Base-by-base conservation (phyloP, 2,329 filamentous ascomycete genomes). In the Pezizomycotina sp. region DNA sequence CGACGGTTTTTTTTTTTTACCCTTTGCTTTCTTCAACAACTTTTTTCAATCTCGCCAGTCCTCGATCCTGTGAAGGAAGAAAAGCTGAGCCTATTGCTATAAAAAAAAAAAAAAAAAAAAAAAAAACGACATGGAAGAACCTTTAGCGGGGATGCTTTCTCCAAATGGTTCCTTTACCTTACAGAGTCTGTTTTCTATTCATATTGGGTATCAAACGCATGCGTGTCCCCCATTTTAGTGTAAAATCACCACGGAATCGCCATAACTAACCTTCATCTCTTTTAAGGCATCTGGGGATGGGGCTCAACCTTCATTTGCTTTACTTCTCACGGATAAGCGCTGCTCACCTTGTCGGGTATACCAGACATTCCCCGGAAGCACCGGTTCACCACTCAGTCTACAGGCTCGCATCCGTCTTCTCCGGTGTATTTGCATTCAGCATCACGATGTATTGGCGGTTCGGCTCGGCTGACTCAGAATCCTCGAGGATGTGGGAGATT, bases 201-300 rank as follows among this genome's bases (percentile, higher is more conserved):
- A 30, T 39, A 20, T 20, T 27, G 26, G 43, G 42, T 45, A 45
- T 28, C 7, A n/a, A 27, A 12, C n/a, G n/a, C 8, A 10, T 19
- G 20, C 6, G 24, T 13, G 6, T 25, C n/a, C 20, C 13, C 18
- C 20, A 2, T 25, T 4, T 7, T 8, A 26, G n/a, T 10, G 12
- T 18, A 20, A 19, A 15, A 27, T 26, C n/a, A 15, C 16, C 3
- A 8, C 2, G n/a, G 3, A 13, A 37, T 43, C 22, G 34, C 14
- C 21, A 20, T 41, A 20, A 12, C 25, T n/a, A 28, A 22, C 12
- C 19, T 16, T n/a, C 16, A 13, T 33, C 7, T 25, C 12, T n/a
- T 31, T 13, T 43, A 48, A 91, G 83, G 81, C 50, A 75, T 92
- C 53, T 95, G 86, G 86, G 83, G 81, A 56, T 98, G 86, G 83